A percentile compares a stretch with the other conserved stretches of the same genome.
Evolutionary conservation across 495 filamentous ascomycete species (phyloP).

Genomic region (Aspergillus carlsbadensis): DNA sequence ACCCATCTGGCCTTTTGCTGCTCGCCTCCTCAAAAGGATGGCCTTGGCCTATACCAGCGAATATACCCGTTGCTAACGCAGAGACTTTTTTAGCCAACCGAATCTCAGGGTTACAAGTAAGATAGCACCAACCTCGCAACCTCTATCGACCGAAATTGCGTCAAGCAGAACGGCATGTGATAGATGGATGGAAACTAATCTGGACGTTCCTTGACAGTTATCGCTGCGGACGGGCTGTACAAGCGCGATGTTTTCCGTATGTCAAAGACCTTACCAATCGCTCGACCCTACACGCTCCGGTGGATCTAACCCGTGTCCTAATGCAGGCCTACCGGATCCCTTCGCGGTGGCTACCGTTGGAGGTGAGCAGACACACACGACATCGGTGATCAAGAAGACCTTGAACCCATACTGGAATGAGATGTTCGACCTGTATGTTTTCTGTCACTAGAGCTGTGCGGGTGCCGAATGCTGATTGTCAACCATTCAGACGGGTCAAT

Average conservation of each 20-base stretch:
- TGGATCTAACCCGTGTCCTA: constrained; percentile 22
- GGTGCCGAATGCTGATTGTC: constrained; percentile 14
- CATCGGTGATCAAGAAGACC: constrained; percentile 92
- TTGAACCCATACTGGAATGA: constrained; percentile 99
- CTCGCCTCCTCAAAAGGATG: constrained; percentile 16
- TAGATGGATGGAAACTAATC: constrained; percentile 15
- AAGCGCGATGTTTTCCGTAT: constrained; percentile 98
- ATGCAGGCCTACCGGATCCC: constrained; percentile 88
- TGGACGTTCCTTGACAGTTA: constrained; percentile 57
- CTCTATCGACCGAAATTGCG: background rate
- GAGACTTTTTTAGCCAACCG: constrained; percentile 44
- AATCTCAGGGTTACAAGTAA: constrained; percentile 67
- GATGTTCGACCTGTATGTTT: constrained; percentile 82
- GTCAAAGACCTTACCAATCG: constrained; percentile 5
- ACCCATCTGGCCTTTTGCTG: constrained; percentile 15
- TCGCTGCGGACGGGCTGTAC: constrained; percentile 97
- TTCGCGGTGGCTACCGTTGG: constrained; percentile 96
- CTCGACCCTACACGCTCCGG: background rate
- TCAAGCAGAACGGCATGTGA: background rate
- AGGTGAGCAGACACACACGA: constrained; percentile 96
- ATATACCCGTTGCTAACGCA: constrained; percentile 29
- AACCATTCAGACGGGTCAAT: constrained; percentile 66
- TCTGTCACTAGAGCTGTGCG: constrained; percentile 13
- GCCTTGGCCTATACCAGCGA: background rate
- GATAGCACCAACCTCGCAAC: constrained; percentile 20